Conservation (phyloP, 192 early-diverging fungal genomes). For the Mortierella claussenii region DNA sequence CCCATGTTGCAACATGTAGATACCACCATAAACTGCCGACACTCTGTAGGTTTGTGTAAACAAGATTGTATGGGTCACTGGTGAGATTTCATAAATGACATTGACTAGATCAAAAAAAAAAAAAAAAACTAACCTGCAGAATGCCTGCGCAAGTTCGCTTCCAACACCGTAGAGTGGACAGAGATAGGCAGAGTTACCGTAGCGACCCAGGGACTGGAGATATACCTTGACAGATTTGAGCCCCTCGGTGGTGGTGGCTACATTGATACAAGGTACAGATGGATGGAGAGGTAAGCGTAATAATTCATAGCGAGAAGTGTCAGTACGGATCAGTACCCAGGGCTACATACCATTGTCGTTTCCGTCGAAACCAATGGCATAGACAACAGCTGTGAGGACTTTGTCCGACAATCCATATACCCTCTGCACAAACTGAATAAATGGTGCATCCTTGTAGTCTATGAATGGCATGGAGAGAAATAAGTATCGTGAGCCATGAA, state of each 20-base stretch:
- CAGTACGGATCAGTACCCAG: no score
- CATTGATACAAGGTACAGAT: no score
- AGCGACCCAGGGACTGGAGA: slow-evolving; percentile 84
- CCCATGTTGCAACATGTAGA: slow-evolving; percentile 80
- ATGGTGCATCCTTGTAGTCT: slow-evolving; percentile 58
- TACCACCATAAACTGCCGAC: slow-evolving; percentile 92
- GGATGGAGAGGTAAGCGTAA: not conserved
- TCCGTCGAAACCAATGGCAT: slow-evolving; percentile 68
- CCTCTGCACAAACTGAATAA: slow-evolving; percentile 56
- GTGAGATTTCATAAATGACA: not conserved
- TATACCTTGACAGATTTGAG: slow-evolving; percentile 73
- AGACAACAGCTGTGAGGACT: slow-evolving; percentile 70
- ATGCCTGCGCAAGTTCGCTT: slow-evolving; percentile 90
- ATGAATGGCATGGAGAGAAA: not conserved
- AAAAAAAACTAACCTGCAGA: slow-evolving; percentile 70
- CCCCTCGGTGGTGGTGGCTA: slow-evolving; percentile 70
- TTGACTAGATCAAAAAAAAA: not conserved
- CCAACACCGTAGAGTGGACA: slow-evolving; percentile 88
- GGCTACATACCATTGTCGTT: slow-evolving; percentile 50
- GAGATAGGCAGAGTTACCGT: slow-evolving; percentile 84
- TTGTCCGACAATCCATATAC: slow-evolving; percentile 72
- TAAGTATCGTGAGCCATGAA: no score
- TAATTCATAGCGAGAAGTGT: not conserved
- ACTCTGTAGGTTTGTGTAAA: slow-evolving; percentile 55
- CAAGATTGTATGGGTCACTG: not conserved